phyloP scores from a whole-genome alignment of 768 basidiomycete species.

The Amylocystis lapponica region DNA sequence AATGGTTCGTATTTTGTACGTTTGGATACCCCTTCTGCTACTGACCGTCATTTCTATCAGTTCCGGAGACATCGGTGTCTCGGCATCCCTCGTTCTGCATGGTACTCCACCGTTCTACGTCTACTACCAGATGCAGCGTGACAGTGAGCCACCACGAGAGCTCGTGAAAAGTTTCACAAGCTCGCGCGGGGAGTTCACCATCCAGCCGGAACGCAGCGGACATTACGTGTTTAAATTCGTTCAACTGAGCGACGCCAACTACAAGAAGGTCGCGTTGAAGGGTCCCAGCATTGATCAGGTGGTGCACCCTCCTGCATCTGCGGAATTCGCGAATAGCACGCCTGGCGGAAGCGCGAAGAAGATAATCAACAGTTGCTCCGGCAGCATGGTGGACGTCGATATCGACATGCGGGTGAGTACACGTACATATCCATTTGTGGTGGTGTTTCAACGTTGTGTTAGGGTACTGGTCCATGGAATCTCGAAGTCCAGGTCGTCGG shows the following conservation, averaged over 20 bases:
- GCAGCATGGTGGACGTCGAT: slow-evolving; percentile 66
- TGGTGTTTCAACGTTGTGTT: not conserved
- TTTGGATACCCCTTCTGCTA: not conserved
- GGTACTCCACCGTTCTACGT: slow-evolving; percentile 89
- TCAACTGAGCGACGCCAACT: slow-evolving; percentile 78
- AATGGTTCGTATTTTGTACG: slow-evolving; percentile 53
- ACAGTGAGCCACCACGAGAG: slow-evolving; percentile 60
- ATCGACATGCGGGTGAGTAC: slow-evolving; percentile 69
- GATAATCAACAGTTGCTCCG: slow-evolving; percentile 73
- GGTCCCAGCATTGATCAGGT: slow-evolving; percentile 80
- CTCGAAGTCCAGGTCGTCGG: slow-evolving; percentile 79
- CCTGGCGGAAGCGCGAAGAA: slow-evolving; percentile 42
- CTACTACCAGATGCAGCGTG: slow-evolving; percentile 67
- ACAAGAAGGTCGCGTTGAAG: slow-evolving; percentile 66
- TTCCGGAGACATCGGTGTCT: slow-evolving; percentile 89
- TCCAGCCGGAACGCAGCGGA: slow-evolving; percentile 86
- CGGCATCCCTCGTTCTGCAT: slow-evolving; percentile 77
- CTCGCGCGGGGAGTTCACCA: slow-evolving; percentile 74
- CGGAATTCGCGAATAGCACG: slow-evolving; percentile 52
- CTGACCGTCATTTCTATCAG: slow-evolving; percentile 32
- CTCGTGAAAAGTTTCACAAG: slow-evolving; percentile 52
- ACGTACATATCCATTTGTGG: not conserved
- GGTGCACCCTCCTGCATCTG: slow-evolving; percentile 84
- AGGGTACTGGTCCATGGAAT: slow-evolving; percentile 92
- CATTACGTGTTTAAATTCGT: slow-evolving; percentile 82